These are phyloP conservation scores for Solanum chmielewskii DNA, from an alignment of 257 asterid genomes.

Conservation along the genomic window DNA sequence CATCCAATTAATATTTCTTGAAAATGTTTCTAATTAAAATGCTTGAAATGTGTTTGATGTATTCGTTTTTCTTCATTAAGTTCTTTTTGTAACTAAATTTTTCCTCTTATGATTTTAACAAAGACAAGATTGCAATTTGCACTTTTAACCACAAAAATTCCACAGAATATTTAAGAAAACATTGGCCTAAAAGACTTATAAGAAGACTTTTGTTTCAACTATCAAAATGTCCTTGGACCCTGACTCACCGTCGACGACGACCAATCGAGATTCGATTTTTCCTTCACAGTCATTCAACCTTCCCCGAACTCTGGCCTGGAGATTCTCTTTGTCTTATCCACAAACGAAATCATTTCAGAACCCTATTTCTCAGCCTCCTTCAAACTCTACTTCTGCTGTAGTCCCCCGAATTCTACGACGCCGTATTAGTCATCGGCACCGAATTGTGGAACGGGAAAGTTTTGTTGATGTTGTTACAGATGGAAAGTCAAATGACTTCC, in stretches of 20 bases:
- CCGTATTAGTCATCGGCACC: constrained; percentile 13
- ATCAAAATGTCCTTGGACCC: not conserved
- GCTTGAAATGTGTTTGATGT: not conserved
- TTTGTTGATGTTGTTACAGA: constrained; percentile 4
- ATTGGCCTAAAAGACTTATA: not conserved
- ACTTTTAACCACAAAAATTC: not conserved
- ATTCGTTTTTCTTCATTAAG: not conserved
- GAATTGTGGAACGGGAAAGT: not conserved
- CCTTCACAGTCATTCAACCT: constrained; percentile 45
- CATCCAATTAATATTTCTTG: not conserved
- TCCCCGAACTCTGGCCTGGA: constrained; percentile 31
- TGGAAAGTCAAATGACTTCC: constrained; percentile 12
- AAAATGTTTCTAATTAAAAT: too few relatives aligned
- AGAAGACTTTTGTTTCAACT: not conserved
- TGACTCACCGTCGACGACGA: not conserved
- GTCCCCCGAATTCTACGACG: constrained; percentile 23
- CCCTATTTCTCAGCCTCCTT: not conserved
- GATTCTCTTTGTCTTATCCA: constrained; percentile 48
- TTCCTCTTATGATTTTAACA: too few relatives aligned
- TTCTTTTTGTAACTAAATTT: not conserved
- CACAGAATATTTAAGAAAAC: not conserved
- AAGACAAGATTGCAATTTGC: not conserved
- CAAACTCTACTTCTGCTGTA: constrained; percentile 3
- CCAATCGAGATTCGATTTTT: constrained; percentile 55
- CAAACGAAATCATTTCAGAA: constrained; percentile 15